Evolutionary conservation across 257 asterid genomes (phyloP).

Genomic region (Solanum ossicruentum): DNA sequence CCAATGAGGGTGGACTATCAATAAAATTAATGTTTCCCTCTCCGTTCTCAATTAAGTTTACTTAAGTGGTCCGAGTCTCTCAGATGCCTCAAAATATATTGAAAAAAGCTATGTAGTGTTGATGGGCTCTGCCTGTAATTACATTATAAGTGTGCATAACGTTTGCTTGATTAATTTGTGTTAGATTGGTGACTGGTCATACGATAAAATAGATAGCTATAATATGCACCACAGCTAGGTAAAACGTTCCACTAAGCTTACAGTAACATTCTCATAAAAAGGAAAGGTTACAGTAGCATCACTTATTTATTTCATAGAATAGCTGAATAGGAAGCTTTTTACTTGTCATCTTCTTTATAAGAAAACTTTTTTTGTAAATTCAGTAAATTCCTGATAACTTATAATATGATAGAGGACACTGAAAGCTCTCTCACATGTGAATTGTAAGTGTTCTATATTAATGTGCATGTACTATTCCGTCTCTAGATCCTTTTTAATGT

Average conservation of each 20-base stretch:
- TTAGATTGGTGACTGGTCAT: not conserved
- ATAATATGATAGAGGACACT: not conserved
- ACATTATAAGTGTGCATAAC: not conserved
- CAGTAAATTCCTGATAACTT: not conserved
- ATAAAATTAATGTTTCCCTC: not conserved
- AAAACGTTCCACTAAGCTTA: not conserved
- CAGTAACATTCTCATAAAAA: not conserved
- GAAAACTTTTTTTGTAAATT: not conserved
- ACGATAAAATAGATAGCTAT: not conserved
- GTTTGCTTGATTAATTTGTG: not conserved
- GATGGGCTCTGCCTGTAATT: not conserved
- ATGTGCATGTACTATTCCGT: not conserved
- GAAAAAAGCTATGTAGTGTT: not conserved
- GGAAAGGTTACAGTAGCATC: not conserved
- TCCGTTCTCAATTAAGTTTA: not conserved
- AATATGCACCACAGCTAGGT: not conserved
- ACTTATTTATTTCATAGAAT: not conserved
- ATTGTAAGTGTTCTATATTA: not conserved
- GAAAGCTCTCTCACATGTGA: not conserved
- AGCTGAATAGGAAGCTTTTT: not conserved
- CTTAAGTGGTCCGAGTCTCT: not conserved
- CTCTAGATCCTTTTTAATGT: not conserved
- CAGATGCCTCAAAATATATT: not conserved
- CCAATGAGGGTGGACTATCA: not conserved
- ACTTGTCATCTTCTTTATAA: not conserved